Conservation (phyloP, 2,329 filamentous ascomycete genomes). For the Apiospora kogelbergensis region DNA sequence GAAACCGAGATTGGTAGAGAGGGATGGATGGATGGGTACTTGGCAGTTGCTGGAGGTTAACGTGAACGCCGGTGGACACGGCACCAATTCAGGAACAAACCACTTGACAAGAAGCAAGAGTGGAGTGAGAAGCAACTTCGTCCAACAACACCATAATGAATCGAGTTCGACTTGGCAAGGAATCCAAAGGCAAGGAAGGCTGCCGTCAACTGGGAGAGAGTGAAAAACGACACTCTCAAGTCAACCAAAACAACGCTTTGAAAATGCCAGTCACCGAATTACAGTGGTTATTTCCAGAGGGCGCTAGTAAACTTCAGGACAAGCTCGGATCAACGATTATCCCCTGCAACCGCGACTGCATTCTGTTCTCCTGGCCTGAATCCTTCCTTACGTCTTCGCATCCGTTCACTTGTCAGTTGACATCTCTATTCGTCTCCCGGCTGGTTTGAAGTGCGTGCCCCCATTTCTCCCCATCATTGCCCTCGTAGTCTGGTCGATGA, state of each 20-base stretch:
- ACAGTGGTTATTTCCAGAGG: neutral
- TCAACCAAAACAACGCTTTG: neutral
- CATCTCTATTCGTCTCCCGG: neutral
- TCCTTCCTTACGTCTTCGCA: neutral
- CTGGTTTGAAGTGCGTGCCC: neutral
- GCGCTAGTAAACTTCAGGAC: neutral
- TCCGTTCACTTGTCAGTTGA: neutral
- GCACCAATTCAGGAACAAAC: neutral
- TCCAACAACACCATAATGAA: neutral
- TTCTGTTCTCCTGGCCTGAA: neutral
- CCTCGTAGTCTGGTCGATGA: neutral
- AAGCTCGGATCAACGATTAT: conserved; percentile 5
- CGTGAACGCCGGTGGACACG: neutral
- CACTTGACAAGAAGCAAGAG: neutral
- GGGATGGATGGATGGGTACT: neutral
- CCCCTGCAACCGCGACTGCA: neutral
- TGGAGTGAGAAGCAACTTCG: neutral
- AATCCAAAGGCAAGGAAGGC: neutral
- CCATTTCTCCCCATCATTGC: neutral
- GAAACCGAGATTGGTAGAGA: neutral
- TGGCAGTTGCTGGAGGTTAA: neutral
- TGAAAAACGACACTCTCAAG: neutral
- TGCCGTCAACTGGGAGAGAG: neutral
- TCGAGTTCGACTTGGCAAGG: neutral
- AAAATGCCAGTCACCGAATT: neutral